Evolutionary conservation across 345 rosid genomes (phyloP), one percentile per base, ranked within the genome.

Genomic region (Eucalyptus polyanthemos): DNA sequence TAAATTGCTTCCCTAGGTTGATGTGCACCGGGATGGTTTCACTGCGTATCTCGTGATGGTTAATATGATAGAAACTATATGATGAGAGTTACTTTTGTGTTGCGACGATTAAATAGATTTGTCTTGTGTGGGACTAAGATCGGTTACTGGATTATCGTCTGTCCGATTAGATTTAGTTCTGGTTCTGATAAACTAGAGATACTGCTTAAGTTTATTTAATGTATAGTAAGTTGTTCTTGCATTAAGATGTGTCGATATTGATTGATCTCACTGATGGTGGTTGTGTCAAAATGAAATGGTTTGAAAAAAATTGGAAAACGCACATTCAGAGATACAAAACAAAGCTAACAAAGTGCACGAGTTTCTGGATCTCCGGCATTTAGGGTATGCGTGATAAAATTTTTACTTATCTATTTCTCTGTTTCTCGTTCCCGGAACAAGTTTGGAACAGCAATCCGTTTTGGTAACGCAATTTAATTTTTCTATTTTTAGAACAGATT

Each of bases 281-380:
- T 4, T 37, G 42, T n/a, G 47, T 49, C 19, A 58, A 40, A 37
- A 50, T 72, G 67, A 25, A 58, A 53, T 91, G 95, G 85, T 92
- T 58, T 95, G 95, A 34, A 34, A 45, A 50, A 86, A 11, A 47
- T 80, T 96, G 85, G 94, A 95, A 93, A 97, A 94, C 97, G 15
- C 97, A 95, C 88, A 95, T 95, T 92, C 97, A 96, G 44, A 69
- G 4, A 69, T 69, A 5, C 80, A 34, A 7, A 34, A 34, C 34
- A 16, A 31, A 69, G 24, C 42, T 9, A 3, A 69, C 7, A 34
- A 31, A 1, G 24, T 34, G 80, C 24, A 69, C 7, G 5, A 8
- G 16, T 67, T 16, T 34, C 24, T 34, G 44, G 24, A 17, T 17
- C 42, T 69, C 12, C 7, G 4, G 34, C 24, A 2, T 4, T 31